Conservation (phyloP, 768 basidiomycete genomes). For the Naganishia vaughanmartiniae region DNA sequence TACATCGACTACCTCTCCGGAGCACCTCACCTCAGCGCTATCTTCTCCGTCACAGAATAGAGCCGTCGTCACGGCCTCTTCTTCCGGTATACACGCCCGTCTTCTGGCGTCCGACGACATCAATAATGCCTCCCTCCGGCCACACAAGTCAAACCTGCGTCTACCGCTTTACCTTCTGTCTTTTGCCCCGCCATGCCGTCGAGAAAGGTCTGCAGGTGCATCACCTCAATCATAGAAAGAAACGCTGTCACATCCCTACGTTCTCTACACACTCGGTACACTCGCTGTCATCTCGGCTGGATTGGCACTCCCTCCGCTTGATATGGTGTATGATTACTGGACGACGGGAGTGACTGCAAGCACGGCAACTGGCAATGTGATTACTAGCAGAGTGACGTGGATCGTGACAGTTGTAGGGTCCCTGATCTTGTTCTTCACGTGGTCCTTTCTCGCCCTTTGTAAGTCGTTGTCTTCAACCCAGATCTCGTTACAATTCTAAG, state of each 20-base stretch:
- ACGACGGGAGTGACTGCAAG: slow-evolving; percentile 36
- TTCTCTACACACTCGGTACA: slow-evolving; percentile 36
- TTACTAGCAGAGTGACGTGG: slow-evolving; percentile 34
- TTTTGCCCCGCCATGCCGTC: slow-evolving; percentile 36
- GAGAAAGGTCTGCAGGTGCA: neutral
- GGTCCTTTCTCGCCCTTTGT: slow-evolving; percentile 37
- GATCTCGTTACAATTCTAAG: slow-evolving; percentile 68
- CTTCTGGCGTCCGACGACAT: slow-evolving; percentile 1
- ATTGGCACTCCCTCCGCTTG: slow-evolving; percentile 38
- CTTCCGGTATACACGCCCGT: slow-evolving; percentile 2
- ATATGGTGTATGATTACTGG: slow-evolving; percentile 41
- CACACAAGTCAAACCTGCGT: slow-evolving; percentile 34
- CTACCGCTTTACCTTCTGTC: slow-evolving; percentile 41
- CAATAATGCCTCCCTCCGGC: slow-evolving; percentile 24
- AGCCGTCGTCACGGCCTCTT: slow-evolving; percentile 8
- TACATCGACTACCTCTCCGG: no score
- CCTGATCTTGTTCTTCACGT: slow-evolving; percentile 30
- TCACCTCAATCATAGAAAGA: slow-evolving; percentile 28
- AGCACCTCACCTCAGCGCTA: no score
- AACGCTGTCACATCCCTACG: slow-evolving; percentile 36
- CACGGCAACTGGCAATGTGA: slow-evolving; percentile 3
- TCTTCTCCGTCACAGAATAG: neutral
- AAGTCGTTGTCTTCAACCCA: slow-evolving; percentile 40
- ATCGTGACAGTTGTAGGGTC: slow-evolving; percentile 40
- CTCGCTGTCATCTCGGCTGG: slow-evolving; percentile 36